These are phyloP conservation scores for Apiospora sp. DNA, from an alignment of 2,329 filamentous ascomycete species.

Conservation along the genomic window DNA sequence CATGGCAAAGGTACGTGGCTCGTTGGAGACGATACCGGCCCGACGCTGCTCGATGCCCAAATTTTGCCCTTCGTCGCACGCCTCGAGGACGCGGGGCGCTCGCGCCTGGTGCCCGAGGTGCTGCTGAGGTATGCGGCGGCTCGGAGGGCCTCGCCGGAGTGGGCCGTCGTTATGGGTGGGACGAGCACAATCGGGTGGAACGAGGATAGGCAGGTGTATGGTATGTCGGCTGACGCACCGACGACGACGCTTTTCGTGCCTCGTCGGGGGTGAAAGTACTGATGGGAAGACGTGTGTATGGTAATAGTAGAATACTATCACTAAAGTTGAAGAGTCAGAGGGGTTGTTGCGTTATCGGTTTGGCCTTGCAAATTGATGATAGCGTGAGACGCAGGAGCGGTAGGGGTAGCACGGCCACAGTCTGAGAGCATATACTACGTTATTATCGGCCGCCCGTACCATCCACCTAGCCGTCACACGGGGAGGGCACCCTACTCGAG, in stretches of 20 bases:
- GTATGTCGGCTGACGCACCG: not conserved
- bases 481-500: not conserved
- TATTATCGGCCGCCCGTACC: conserved; percentile 65
- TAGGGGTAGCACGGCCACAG: not conserved
- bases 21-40: conserved; percentile 2
- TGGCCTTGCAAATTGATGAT: no score
- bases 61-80: conserved; percentile 25
- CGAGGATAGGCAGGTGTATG: not conserved
- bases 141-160: not conserved
- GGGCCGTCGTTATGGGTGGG: not conserved
- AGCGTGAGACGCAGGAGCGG: no score
- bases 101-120: conserved; percentile 9
- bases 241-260: not conserved
- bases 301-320: no score
- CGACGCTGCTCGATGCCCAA: conserved; percentile 27
- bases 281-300: no score
- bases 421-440: conserved; percentile 67
- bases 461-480: conserved; percentile 52
- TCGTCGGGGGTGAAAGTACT: not conserved
- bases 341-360: no score
- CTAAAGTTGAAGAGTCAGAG: no score
- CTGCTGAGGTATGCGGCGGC: conserved; percentile 20
- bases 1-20: conserved; percentile 8
- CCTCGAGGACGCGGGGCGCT: conserved; percentile 18
- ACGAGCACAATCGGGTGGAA: not conserved